A percentile compares a stretch with the other conserved stretches of the same genome.
Evolutionary conservation across 768 basidiomycete genomes (phyloP).

Genomic region (Hypholoma sublateritium): DNA sequence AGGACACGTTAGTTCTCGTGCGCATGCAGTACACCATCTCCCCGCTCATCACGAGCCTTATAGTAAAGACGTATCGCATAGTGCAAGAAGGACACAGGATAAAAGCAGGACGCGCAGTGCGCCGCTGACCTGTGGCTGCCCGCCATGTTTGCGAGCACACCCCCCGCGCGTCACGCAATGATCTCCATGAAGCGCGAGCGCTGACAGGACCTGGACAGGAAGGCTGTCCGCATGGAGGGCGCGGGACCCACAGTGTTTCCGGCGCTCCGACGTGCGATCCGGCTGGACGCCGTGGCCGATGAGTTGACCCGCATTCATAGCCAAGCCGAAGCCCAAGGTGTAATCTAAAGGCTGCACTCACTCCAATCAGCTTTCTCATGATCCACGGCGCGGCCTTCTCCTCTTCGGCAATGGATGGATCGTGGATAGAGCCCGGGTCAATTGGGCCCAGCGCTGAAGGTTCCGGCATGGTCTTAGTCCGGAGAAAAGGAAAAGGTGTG

Average conservation of each 20-base stretch:
- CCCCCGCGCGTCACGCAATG: background rate
- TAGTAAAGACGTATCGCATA: too few relatives aligned
- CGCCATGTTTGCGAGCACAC: too few relatives aligned
- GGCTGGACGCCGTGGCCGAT: background rate
- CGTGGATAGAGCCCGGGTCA: conserved; percentile 44
- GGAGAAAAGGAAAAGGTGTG: too few relatives aligned
- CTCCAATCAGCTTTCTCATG: conserved; percentile 62
- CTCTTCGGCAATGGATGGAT: conserved; percentile 37
- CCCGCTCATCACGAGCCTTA: too few relatives aligned
- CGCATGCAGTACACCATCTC: background rate
- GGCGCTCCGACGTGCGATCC: conserved; percentile 4
- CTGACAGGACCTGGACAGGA: background rate
- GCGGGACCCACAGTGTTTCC: background rate
- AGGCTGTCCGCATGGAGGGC: conserved; percentile 5
- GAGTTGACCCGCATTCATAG: too few relatives aligned
- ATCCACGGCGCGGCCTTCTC: conserved; percentile 65
- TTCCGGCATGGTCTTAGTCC: conserved; percentile 13
- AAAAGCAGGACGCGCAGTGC: too few relatives aligned
- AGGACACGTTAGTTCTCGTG: background rate
- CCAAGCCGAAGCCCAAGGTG: too few relatives aligned
- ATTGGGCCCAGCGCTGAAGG: conserved; percentile 46
- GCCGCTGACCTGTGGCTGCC: too few relatives aligned
- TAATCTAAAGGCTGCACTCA: conserved; percentile 28
- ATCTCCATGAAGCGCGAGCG: background rate
- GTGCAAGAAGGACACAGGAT: background rate